Evolutionary conservation across 2,329 filamentous ascomycete genomes (phyloP).

Genomic region (Pseudopyricularia cyperi): DNA sequence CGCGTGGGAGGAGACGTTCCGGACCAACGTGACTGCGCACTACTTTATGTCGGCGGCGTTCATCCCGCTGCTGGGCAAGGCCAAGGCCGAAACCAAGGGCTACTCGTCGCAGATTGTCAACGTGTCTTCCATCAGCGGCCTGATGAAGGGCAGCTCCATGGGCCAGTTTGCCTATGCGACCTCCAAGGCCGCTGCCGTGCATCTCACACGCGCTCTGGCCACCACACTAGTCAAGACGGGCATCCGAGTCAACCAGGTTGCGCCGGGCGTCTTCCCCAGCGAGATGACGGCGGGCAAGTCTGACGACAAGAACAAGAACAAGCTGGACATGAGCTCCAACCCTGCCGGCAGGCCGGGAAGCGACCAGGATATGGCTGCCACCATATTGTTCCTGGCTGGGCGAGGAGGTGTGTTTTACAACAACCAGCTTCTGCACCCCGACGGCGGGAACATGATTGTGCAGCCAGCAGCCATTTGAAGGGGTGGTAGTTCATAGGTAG

Average conservation of each 20-base stretch:
- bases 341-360: conserved; percentile 33
- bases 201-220: conserved; percentile 51
- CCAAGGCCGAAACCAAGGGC: conserved; percentile 24
- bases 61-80: conserved; percentile 46
- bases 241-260: conserved; percentile 58
- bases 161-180: neutral
- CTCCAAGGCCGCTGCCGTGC: conserved; percentile 48
- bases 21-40: conserved; percentile 60
- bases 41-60: conserved; percentile 53
- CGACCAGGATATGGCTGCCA: conserved; percentile 45
- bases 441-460: neutral
- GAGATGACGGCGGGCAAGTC: conserved; percentile 53
- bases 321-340: conserved; percentile 35
- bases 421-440: neutral
- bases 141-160: conserved; percentile 31
- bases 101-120: conserved; percentile 52
- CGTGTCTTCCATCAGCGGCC: conserved; percentile 53
- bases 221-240: conserved; percentile 43
- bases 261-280: conserved; percentile 57
- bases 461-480: neutral
- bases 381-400: conserved; percentile 35
- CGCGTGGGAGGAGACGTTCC: conserved; percentile 54
- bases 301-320: conserved; percentile 40
- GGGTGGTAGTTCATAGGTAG: neutral
- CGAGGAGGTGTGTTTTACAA: neutral